phyloP scores from a whole-genome alignment of 2,329 filamentous ascomycete species.

The Xylaria sp. region DNA sequence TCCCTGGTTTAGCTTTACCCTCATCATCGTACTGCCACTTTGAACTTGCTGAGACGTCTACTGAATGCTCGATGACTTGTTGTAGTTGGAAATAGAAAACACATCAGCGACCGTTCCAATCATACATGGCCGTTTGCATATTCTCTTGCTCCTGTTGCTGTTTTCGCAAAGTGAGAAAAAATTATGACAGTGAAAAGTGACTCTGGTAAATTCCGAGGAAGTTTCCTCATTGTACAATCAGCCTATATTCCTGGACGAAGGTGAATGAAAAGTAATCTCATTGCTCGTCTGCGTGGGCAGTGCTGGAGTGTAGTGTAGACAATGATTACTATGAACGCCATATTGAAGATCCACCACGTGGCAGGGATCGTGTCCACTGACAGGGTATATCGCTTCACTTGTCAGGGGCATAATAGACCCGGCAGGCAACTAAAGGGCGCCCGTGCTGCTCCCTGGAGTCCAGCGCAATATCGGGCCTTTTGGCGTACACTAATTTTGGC shows the following conservation, averaged over 20 bases:
- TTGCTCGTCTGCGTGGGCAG: background rate
- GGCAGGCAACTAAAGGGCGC: constrained; percentile 31
- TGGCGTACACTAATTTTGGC: constrained; percentile 24
- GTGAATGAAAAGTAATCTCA: constrained; percentile 7
- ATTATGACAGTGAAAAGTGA: too few relatives aligned
- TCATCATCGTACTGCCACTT: too few relatives aligned
- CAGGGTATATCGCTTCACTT: constrained; percentile 22
- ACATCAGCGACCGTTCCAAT: too few relatives aligned
- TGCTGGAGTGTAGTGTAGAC: constrained; percentile 11
- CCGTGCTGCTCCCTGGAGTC: constrained; percentile 1
- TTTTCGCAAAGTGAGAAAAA: too few relatives aligned
- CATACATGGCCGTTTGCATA: too few relatives aligned
- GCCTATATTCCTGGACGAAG: background rate
- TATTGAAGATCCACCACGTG: constrained; percentile 32
- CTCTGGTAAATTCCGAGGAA: background rate
- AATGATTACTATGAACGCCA: constrained; percentile 36
- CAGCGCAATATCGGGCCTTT: constrained; percentile 30
- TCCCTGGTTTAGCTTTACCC: too few relatives aligned
- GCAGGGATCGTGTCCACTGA: constrained; percentile 22
- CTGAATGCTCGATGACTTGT: too few relatives aligned
- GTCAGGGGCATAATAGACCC: constrained; percentile 28
- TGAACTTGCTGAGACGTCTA: too few relatives aligned
- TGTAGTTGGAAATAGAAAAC: too few relatives aligned
- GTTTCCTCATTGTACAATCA: background rate
- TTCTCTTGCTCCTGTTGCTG: too few relatives aligned